Percentiles rank a stretch among this genome's conserved stretches.
phyloP scores from a whole-genome alignment of 2,329 filamentous ascomycete genomes.

The Phoma sp. region DNA sequence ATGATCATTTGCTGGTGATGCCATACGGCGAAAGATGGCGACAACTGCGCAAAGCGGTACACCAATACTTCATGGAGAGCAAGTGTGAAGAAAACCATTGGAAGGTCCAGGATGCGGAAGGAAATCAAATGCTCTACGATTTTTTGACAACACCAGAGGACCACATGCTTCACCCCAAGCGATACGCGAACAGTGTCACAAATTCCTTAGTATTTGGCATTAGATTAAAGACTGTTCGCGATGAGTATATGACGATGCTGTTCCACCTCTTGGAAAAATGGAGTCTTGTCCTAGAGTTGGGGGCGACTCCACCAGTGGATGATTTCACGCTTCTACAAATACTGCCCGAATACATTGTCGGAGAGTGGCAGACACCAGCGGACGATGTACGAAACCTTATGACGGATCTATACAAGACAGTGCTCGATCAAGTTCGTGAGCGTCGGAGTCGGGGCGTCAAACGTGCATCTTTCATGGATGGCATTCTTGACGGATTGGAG shows the following conservation, averaged over 20 bases:
- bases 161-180: slow-evolving; percentile 58
- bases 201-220: slow-evolving; percentile 24
- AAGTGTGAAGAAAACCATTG: slow-evolving; percentile 55
- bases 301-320: slow-evolving; percentile 58
- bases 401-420: slow-evolving; percentile 19
- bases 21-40: slow-evolving; percentile 57
- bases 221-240: slow-evolving; percentile 15
- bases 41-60: slow-evolving; percentile 48
- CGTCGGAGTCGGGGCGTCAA: slow-evolving; percentile 14
- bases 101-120: slow-evolving; percentile 57
- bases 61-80: slow-evolving; percentile 56
- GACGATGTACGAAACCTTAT: slow-evolving; percentile 18
- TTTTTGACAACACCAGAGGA: slow-evolving; percentile 51
- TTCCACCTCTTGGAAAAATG: slow-evolving; percentile 53
- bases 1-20: slow-evolving; percentile 59
- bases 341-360: slow-evolving; percentile 44
- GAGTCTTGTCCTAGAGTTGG: slow-evolving; percentile 54
- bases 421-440: slow-evolving; percentile 19
- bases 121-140: slow-evolving; percentile 57
- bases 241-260: slow-evolving; percentile 47
- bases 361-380: slow-evolving; percentile 22
- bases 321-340: slow-evolving; percentile 38
- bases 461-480: slow-evolving; percentile 24
- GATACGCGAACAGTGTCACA: slow-evolving; percentile 55
- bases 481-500: slow-evolving; percentile 19